A percentile compares a stretch with the other conserved stretches of the same genome.
These are phyloP conservation scores for Zostera marina DNA, from an alignment of 116 monocot genomes.

Conservation along the genomic window DNA sequence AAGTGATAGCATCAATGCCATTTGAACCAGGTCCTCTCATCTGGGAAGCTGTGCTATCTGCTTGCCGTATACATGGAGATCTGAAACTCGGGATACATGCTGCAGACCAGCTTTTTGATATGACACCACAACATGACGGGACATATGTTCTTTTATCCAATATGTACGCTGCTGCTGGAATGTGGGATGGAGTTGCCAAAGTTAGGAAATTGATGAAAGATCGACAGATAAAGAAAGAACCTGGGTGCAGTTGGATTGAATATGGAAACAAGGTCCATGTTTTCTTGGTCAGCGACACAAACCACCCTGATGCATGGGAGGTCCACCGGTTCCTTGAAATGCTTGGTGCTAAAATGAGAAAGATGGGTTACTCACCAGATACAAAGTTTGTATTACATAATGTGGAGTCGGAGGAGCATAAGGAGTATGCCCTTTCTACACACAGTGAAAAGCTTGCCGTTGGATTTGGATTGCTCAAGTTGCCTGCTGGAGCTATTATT, in stretches of 20 bases:
- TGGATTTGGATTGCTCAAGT: conserved; percentile 49
- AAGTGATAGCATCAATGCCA: conserved; percentile 54
- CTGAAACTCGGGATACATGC: conserved; percentile 55
- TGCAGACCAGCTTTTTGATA: conserved; percentile 56
- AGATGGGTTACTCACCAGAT: conserved; percentile 50
- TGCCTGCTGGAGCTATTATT: conserved; percentile 30
- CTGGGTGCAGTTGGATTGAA: conserved; percentile 76
- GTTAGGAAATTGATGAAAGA: conserved; percentile 68
- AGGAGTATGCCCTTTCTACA: conserved; percentile 37
- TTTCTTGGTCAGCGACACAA: conserved; percentile 38
- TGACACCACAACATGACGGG: conserved; percentile 52
- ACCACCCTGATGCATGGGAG: conserved; percentile 28
- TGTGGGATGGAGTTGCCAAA: conserved; percentile 45
- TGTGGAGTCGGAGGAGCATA: conserved; percentile 28
- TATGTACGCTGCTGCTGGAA: conserved; percentile 41
- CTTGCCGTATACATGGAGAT: conserved; percentile 48
- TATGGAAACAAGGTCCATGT: conserved; percentile 37
- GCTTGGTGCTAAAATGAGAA: conserved; percentile 54
- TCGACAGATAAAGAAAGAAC: conserved; percentile 54
- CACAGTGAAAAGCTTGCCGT: conserved; percentile 68
- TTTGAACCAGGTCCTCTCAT: conserved; percentile 51
- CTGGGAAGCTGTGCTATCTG: conserved; percentile 78
- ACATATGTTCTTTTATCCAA: conserved; percentile 49
- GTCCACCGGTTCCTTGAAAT: conserved; percentile 32
- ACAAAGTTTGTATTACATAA: conserved; percentile 54